phyloP scores from a whole-genome alignment of 1,139 yeast species.

The Schizosaccharomyces versatilis region DNA sequence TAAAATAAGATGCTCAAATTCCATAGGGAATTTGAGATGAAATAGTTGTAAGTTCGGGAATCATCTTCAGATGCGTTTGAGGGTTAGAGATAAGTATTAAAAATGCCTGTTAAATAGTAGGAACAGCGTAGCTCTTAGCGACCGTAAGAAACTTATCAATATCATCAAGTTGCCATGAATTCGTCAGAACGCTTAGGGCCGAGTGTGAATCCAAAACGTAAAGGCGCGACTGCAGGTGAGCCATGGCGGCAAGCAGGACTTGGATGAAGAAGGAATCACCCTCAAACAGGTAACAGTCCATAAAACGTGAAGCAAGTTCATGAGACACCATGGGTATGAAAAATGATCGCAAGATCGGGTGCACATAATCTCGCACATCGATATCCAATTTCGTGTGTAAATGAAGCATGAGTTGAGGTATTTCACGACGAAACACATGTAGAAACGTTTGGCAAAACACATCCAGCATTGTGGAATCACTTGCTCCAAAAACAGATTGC shows the following conservation, averaged over 20 bases:
- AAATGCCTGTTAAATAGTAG: too few species aligned
- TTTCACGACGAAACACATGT: slow-evolving; percentile 23
- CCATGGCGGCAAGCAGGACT: slow-evolving; percentile 29
- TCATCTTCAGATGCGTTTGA: too few species aligned
- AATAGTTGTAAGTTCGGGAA: too few species aligned
- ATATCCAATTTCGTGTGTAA: slow-evolving; percentile 24
- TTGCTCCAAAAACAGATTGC: slow-evolving; percentile 17
- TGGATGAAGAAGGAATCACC: slow-evolving; percentile 32
- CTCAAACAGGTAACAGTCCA: slow-evolving; percentile 42
- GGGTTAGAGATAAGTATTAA: too few species aligned
- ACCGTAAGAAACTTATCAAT: background rate
- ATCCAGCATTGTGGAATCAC: slow-evolving; percentile 17
- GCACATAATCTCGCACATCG: slow-evolving; percentile 20
- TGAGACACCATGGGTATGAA: slow-evolving; percentile 21
- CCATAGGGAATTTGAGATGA: too few species aligned
- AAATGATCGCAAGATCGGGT: slow-evolving; percentile 20
- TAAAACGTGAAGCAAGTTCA: slow-evolving; percentile 23
- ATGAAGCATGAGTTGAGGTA: slow-evolving; percentile 30
- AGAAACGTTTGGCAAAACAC: background rate
- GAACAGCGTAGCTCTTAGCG: too few species aligned
- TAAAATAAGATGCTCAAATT: too few species aligned
- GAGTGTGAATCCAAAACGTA: slow-evolving; percentile 22
- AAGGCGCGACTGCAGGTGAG: slow-evolving; percentile 29
- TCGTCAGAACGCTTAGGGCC: background rate
- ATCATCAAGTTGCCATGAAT: background rate